phyloP scores from a whole-genome alignment of 495 filamentous ascomycete species.

The Xylaria sp. region DNA sequence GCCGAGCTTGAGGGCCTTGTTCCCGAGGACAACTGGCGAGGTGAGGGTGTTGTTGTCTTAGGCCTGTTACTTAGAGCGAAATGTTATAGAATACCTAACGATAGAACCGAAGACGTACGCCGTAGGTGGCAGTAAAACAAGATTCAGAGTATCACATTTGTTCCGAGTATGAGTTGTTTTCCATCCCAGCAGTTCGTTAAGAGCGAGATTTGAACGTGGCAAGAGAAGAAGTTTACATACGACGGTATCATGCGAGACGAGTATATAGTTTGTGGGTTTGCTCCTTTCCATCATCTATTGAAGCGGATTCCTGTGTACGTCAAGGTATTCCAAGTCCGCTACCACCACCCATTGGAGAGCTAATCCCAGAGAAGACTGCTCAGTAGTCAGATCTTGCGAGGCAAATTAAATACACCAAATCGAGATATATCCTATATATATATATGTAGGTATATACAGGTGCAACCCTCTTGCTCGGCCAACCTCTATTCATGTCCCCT shows the following conservation, averaged over 20 bases:
- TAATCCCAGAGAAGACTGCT: background rate
- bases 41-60: slow-evolving; percentile 76
- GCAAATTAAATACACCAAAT: slow-evolving; percentile 7
- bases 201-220: background rate
- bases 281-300: background rate
- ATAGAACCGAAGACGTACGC: background rate
- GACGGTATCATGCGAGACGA: background rate
- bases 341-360: background rate
- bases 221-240: background rate
- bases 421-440: background rate
- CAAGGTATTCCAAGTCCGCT: background rate
- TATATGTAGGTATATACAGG: background rate
- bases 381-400: background rate
- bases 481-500: background rate
- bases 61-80: background rate
- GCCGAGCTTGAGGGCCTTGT: slow-evolving; percentile 66
- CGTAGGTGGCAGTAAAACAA: background rate
- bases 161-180: background rate
- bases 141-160: background rate
- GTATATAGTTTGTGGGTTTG: background rate
- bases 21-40: slow-evolving; percentile 85
- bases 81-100: background rate
- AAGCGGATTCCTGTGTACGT: background rate
- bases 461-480: background rate
- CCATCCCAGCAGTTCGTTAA: background rate